These are phyloP conservation scores for Tuber melanosporum DNA, from an alignment of 495 filamentous ascomycete genomes.

Conservation along the genomic window DNA sequence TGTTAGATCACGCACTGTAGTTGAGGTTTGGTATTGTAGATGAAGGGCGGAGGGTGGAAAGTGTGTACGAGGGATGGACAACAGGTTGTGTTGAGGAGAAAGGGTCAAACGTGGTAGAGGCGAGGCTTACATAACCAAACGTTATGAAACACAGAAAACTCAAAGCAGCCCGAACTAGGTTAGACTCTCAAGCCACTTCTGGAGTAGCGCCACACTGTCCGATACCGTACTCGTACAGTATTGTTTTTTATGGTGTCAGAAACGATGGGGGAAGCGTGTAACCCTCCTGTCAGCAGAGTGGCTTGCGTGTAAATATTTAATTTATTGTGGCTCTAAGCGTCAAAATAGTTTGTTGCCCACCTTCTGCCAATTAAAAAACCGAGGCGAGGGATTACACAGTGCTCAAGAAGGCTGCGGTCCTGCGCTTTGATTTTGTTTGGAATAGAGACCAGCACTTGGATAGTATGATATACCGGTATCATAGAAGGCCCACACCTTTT, in stretches of 20 bases:
- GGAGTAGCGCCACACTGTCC: no score
- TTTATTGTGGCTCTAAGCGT: no score
- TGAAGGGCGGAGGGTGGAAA: not conserved
- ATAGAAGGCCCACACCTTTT: not conserved
- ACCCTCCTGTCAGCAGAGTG: no score
- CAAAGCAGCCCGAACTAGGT: not conserved
- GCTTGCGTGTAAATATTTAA: no score
- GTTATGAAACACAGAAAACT: not conserved
- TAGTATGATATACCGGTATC: no score
- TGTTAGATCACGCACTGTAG: slow-evolving; percentile 1
- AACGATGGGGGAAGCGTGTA: no score
- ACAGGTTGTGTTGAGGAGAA: not conserved
- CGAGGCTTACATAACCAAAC: not conserved
- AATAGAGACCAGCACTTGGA: not conserved
- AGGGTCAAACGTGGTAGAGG: not conserved
- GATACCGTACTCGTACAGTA: no score
- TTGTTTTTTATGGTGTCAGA: no score
- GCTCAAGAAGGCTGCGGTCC: no score
- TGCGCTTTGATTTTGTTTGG: not conserved
- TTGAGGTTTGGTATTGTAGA: not conserved
- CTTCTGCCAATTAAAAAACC: no score
- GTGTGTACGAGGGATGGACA: not conserved
- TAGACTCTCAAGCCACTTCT: not conserved
- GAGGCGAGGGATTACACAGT: no score
- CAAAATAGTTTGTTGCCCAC: no score